Base-by-base conservation (phyloP, 805 yeast species). In the Wickerhamomyces canadensis region DNA sequence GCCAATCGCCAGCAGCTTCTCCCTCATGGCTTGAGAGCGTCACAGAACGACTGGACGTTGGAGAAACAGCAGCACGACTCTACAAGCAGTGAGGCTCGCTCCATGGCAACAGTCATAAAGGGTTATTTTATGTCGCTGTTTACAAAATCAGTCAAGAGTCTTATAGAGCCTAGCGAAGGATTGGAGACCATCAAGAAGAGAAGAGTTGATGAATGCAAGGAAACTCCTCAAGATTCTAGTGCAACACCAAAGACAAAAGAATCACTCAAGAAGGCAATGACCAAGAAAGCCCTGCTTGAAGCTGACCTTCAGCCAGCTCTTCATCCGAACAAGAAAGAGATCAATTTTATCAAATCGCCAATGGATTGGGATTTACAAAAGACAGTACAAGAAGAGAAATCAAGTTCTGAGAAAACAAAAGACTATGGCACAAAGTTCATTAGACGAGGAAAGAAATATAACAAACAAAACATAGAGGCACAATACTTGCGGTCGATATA, bases 391-490 rank as follows among this genome's bases (percentile, higher is more conserved):
- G 11, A 32, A 31, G 27, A 27, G 19, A 19, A 29, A 24, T 14
- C 32, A 15, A 12, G 25, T 14, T 6, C 26, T 4, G 17, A 18
- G 12, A 29, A 19, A 18, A 30, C 32, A 3, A 37, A 38, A 5
- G 60, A 62, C 21, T 68, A 68, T 40, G 74, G 74, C 4, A 62
- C 69, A 1, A 42, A 55, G 3, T 59, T 67, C 33, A 32, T 56
- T 29, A 43, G 49, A 30, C 53, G 53, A 35, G 39, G 40, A 8
- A 50, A 31, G 19, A 40, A 47, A 9, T 36, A 42, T 6, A 31
- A 49, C 5, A 37, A 43, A 0, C 36, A 51, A 6, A 46, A 50
- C 17, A 42, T 43, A 1, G 47, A 46, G 22, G 43, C 59, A 2
- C 53, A 53, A 27, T 62, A 57, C 43, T 37, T 65, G 24, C 54